Evolutionary conservation across 108 stramenopile genomes (phyloP), one percentile per base, ranked within the genome.

Genomic region (Nitzschia palea): DNA sequence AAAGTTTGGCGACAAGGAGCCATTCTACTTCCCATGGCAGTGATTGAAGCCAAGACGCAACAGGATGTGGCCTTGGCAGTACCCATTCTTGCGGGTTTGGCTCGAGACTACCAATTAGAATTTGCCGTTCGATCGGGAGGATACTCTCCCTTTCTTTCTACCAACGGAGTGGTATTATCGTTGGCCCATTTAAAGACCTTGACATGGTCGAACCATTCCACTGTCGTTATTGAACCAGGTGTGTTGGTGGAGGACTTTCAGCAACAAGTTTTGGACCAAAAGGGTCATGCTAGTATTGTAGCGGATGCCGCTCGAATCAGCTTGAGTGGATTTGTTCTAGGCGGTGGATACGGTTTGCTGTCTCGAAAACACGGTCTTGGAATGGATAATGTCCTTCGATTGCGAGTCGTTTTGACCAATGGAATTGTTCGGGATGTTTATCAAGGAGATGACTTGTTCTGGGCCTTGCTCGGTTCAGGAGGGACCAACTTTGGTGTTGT

Each of bases 401-500:
- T 78, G 14, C 33, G 60, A n/a, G 59, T 68, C 28, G 76, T 77
- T 12, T 48, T 76, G 61, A 58, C 74, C 45, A 72, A 68, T 54
- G 80, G 75, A 5, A 56, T 44, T 20, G 34, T 68, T 30, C 18
- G 48, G 23, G 55, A 31, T 42, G 74, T 67, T 0, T 47, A 34
- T n/a, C 3, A 56, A 37, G 47, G 33, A 9, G 68, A 70, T 0
- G 80, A 80, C 65, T 53, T 80, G 14, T 80, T 76, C 58, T 76
- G 74, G 74, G 80, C 65, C 27, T 30, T 80, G 4, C 55, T 53
- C 4, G 80, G 80, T 22, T 57, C 64, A 14, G 80, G 80, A 43
- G 61, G 70, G 22, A 61, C 58, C 35, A 71, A 62, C 36, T 47
- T 71, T 53, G 75, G 74, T 40, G 69, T 68, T 4, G 70, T 59